phyloP scores from a whole-genome alignment of 495 filamentous ascomycete species.

The Podospora appendiculata region DNA sequence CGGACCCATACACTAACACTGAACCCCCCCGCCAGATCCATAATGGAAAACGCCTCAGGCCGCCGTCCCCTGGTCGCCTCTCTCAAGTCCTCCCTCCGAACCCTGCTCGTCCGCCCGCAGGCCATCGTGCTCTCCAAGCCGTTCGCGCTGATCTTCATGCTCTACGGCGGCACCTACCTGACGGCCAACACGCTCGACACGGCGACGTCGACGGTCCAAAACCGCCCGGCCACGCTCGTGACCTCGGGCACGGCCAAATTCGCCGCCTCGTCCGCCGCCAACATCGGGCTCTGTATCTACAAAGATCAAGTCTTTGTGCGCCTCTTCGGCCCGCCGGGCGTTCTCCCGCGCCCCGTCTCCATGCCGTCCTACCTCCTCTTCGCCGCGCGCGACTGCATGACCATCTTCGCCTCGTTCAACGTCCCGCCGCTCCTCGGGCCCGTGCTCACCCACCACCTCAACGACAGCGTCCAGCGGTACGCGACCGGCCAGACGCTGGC shows the following conservation, averaged over 20 bases:
- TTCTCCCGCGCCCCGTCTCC: constrained; percentile 45
- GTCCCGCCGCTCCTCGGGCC: constrained; percentile 73
- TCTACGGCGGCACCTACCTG: constrained; percentile 88
- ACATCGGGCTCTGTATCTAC: constrained; percentile 85
- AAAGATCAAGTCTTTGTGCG: constrained; percentile 84
- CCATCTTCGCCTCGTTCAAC: constrained; percentile 92
- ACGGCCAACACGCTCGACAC: constrained; percentile 89
- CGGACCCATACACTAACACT: no score
- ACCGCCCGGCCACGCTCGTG: constrained; percentile 46
- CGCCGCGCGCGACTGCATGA: constrained; percentile 76
- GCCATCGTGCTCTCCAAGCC: constrained; percentile 69
- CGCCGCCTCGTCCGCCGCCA: constrained; percentile 69
- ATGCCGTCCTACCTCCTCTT: constrained; percentile 69
- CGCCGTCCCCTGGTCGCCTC: constrained; percentile 61
- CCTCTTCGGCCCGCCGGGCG: constrained; percentile 61
- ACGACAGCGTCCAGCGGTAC: constrained; percentile 33
- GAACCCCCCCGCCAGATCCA: constrained; percentile 48
- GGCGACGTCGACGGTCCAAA: constrained; percentile 53
- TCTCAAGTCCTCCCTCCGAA: constrained; percentile 52
- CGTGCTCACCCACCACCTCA: constrained; percentile 43
- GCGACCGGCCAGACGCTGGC: constrained; percentile 50
- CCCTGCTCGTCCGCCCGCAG: constrained; percentile 61
- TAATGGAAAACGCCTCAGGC: constrained; percentile 93
- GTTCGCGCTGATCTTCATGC: constrained; percentile 76
- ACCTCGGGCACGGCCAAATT: constrained; percentile 78